phyloP scores from a whole-genome alignment of 148 eudicot genomes.

The Heliamphora exappendiculata region DNA sequence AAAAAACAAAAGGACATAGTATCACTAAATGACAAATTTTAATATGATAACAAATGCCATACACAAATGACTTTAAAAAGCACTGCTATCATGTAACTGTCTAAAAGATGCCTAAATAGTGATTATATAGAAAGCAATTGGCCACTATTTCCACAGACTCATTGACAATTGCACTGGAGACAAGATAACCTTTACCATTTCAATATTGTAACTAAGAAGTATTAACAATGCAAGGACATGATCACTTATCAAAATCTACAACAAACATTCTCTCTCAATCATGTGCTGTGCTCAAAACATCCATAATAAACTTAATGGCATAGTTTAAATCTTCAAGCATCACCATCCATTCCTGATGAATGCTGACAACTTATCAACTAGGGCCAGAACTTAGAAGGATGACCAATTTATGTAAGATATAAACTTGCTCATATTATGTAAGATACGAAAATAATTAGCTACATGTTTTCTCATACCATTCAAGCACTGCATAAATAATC shows the following conservation, averaged over 20 bases:
- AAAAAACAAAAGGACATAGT: neutral
- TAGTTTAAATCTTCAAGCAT: slow-evolving; percentile 1
- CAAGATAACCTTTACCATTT: neutral
- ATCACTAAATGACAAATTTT: neutral
- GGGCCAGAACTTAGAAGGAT: neutral
- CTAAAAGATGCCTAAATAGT: neutral
- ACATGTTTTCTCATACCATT: neutral
- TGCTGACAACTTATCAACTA: neutral
- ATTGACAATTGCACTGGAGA: neutral
- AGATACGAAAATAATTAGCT: neutral
- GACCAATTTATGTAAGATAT: neutral
- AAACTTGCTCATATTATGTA: neutral
- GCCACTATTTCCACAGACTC: neutral
- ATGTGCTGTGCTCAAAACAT: neutral
- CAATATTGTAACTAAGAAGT: neutral
- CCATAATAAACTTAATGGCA: neutral
- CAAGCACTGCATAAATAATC: neutral
- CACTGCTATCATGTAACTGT: neutral
- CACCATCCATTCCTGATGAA: neutral
- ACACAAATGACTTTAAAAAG: neutral
- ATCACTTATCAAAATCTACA: neutral
- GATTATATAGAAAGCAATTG: neutral
- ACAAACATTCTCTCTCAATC: neutral
- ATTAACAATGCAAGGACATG: neutral
- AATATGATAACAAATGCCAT: neutral